Conservation (phyloP, 2,329 filamentous ascomycete genomes). For the Penicillium sp. region DNA sequence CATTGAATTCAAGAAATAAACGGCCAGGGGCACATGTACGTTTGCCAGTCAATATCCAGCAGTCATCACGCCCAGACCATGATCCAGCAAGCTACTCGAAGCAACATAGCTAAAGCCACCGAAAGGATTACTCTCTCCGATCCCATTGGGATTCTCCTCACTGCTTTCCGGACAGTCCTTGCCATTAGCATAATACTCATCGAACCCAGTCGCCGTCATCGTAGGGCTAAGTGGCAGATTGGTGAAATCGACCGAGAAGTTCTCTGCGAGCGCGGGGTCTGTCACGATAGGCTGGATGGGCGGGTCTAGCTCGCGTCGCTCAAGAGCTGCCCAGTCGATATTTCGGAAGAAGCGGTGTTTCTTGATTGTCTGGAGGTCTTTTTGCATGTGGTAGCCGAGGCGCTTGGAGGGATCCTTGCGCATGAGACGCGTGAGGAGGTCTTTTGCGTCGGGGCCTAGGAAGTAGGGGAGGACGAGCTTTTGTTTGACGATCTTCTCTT, state of each 20-base stretch:
- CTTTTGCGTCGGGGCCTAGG: conserved; percentile 87
- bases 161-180: conserved; percentile 20
- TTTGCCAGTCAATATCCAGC: conserved; percentile 17
- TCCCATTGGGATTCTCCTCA: conserved; percentile 4
- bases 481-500: conserved; percentile 92
- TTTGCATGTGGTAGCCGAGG: conserved; percentile 83
- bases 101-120: conserved; percentile 54
- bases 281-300: conserved; percentile 94
- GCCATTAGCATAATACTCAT: conserved; percentile 28
- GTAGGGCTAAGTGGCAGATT: conserved; percentile 78
- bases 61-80: conserved; percentile 33
- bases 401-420: conserved; percentile 92
- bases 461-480: conserved; percentile 90
- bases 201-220: conserved; percentile 37
- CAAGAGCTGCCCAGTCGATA: conserved; percentile 91
- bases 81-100: conserved; percentile 49
- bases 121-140: conserved; percentile 43
- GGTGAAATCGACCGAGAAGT: conserved; percentile 93
- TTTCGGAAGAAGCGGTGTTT: conserved; percentile 94
- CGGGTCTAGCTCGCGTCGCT: conserved; percentile 77
- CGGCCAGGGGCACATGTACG: background rate
- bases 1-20: background rate
- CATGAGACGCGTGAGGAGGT: conserved; percentile 83
- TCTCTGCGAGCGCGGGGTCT: conserved; percentile 93
- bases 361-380: conserved; percentile 83